Base-by-base conservation (phyloP, 306 rosid species). In the Abrus pulchellus region DNA sequence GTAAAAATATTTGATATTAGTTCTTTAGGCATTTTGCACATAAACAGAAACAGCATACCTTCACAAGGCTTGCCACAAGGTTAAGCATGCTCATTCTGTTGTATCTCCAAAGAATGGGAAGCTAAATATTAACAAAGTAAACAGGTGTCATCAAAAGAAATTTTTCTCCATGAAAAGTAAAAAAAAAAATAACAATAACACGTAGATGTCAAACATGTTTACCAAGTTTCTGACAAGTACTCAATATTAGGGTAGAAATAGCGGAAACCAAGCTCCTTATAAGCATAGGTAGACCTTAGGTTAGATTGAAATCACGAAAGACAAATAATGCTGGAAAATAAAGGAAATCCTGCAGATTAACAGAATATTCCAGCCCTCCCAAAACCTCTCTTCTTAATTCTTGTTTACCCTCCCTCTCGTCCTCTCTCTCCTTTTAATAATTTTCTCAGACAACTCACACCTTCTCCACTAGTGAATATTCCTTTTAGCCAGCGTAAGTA, bases 41-140 rank as follows among this genome's bases (percentile, higher is more conserved):
- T 52, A 69, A 48, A 78, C 69, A 78, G 63, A 60, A 66, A 75
- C 56, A 40, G 29, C 77, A 65, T 89, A 95, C 99, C 99, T 91
- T 87, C 75, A 85, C 90, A 71, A 95, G 84, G 83, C 90, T 90
- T 56, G 92, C 92, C 72, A 93, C 91, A 67, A 93, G 99, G 83
- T 95, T 90, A 61, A 94, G 94, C 97, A 95, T 79, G 82, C 99
- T 95, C 91, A 87, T 90, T 90, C 86, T 91, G 89, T 95, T 95
- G 91, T 91, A 92, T 83, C 80, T 89, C 95, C 95, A 93, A 69
- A 95, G 73, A 63, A 84, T 87, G 52, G 90, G 90, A 85, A 95
- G 97, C 99, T 95, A 92, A 88, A 89, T 49, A 61, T 48, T 33
- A 28, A 78, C 80, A 87, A 77, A 85, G 54, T 29, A 81, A 54